Base-by-base conservation (phyloP, 345 rosid species). In the Populus alba region DNA sequence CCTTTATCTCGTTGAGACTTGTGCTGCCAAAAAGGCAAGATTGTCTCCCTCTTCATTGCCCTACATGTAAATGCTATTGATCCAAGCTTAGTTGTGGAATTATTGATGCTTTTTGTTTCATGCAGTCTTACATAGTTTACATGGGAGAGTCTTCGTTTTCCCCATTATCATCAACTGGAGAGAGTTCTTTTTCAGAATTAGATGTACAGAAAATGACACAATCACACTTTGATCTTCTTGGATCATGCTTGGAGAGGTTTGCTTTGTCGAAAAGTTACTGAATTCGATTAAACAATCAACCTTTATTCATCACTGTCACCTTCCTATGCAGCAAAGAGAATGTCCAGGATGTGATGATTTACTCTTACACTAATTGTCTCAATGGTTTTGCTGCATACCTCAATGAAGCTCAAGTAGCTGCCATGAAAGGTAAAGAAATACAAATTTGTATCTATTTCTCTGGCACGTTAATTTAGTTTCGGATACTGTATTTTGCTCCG, bases 91-190 rank as follows among this genome's bases (percentile, higher is more conserved):
- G 51, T 47, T 13, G 11, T 47, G 51, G 51, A 13, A 15, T 47
- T 47, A 47, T 47, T 47, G 18, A 47, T 47, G 51, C 51, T 70
- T 27, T 33, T 16, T 37, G 7, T 75, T 62, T 72, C 15, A n/a
- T 74, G 77, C 78, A 75, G 83, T 59, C 74, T 69, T 75, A 70
- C 17, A 71, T 80, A 29, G 83, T 75, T 15, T 63, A 62, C 71
- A 17, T 80, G 78, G 83, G 82, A 18, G 61, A 70, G 25, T 59
- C 55, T 68, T 70, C 74, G 35, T 59, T 33, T 20, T 25, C 35
- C 5, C 22, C 29, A 13, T 25, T 12, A 12, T 7, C 66, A 3
- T 7, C 66, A 3, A 3, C 51, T 4, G 18, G 18, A 15, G 51
- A 47, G 51, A 47, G 51, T 47, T 47, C 51, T 12, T 47, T 4